Evolutionary conservation across 148 eudicot genomes (phyloP), one percentile per base, ranked within the genome.

Genomic region (Camellia granthamiana): DNA sequence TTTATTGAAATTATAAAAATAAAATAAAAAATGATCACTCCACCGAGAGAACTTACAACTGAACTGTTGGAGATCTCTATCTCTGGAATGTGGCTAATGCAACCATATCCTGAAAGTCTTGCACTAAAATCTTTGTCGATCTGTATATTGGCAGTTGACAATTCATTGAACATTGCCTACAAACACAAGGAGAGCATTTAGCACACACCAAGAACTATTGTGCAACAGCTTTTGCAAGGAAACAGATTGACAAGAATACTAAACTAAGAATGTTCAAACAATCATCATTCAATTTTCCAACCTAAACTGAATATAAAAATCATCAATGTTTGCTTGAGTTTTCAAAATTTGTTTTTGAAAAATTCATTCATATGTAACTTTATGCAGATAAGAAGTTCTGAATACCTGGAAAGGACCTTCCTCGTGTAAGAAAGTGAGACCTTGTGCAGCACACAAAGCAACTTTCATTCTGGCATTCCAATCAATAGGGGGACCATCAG

Each of bases 331-430:
- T 30, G 38, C 38, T 30, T 30, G 38, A 30, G 38, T 30, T 30
- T 30, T 1, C 38, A 30, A 30, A 30, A 30, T 30, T 30, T 30
- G 38, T 30, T 30, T 30, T 30, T 1, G 38, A 30, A 30, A 30
- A 30, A 30, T 46, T 77, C 0, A 52, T 15, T 38, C 23, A 16
- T 13, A 52, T 4, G 51, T 41, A 41, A 7, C 42, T 13, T 42
- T 15, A 10, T 44, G 7, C 15, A 41, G 52, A 19, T 41, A 38
- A 77, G 23, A 21, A 79, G 79, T 18, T 68, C n/a, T 23, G 41
- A 10, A 66, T 88, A 92, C 98, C 97, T 94, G 98, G 84, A 94
- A 94, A 75, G 97, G 98, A 65, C 98, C 97, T 85, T 94, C 95
- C 82, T 94, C 98, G 60, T 94, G 98, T 80, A 94, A 86, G 84